Base-by-base conservation (phyloP, 208 protist genomes). In the Vickermania ingenoplastis region DNA sequence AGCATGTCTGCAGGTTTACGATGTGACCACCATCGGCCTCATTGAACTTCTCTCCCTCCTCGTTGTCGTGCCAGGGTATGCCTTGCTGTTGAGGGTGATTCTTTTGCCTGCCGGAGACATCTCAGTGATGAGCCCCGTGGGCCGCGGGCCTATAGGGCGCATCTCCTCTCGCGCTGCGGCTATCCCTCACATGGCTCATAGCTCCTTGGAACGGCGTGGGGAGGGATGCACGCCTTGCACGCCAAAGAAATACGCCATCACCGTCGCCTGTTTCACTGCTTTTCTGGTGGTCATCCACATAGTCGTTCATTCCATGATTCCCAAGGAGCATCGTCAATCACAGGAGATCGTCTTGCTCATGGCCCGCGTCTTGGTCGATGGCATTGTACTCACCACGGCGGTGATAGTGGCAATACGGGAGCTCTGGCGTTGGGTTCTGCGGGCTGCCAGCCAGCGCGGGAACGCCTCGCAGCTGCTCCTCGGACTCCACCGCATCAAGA, bases 341-440 rank as follows among this genome's bases (percentile, higher is more conserved):
- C 63, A 82, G 59, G 79, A 86, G 61, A 56, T 86, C 22, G 54
- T 77, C 27, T 29, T 80, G 14, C 26, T 59, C 0, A n/a, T 81
- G 21, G 58, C 53, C 0, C 69, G 69, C 3, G 22, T 70, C 2
- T 22, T 3, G 5, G 3, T 69, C 1, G 73, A 79, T 31, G 31
- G 41, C 30, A 27, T 28, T 14, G 13, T 69, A 25, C 23, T 54
- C n/a, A 25, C 7, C 21, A 25, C 24, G 5, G 50, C 24, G 50
- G 24, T 25, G 23, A 54, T 7, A 7, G 22, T 28, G 24, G 22
- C 13, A 7, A 25, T 26, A 13, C 50, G 50, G 22, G 13, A 54
- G 11, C 5, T 54, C 22, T 54, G 13, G 50, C 11, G 13, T 50
- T 14, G 1, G 0, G 17, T 53, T 5, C 2, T 65, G 11, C 36